phyloP scores from a whole-genome alignment of 306 rosid genomes.

The Oemleria cerasiformis region DNA sequence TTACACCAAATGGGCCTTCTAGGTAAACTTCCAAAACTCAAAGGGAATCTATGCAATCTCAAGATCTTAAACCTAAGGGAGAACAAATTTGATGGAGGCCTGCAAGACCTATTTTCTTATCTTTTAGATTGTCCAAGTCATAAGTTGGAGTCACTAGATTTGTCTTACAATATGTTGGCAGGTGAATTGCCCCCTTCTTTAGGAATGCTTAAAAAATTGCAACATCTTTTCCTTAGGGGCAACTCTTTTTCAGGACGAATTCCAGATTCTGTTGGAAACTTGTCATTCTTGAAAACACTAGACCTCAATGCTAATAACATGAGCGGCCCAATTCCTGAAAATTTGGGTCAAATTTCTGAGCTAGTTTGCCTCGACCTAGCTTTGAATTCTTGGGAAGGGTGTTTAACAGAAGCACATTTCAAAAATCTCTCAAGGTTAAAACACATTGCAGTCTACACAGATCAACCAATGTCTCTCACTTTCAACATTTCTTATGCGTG shows the following conservation, averaged over 20 bases:
- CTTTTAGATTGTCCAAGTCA: too few relatives aligned
- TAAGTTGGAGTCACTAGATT: too few relatives aligned
- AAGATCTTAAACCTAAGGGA: background rate
- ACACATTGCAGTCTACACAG: background rate
- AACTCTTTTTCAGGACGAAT: too few relatives aligned
- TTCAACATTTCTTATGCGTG: slow-evolving; percentile 3
- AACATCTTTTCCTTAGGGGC: background rate
- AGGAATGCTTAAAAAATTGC: slow-evolving; percentile 12
- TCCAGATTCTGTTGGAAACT: too few relatives aligned
- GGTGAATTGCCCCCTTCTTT: slow-evolving; percentile 12
- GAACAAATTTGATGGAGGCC: too few relatives aligned
- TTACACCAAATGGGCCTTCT: background rate
- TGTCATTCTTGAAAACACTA: too few relatives aligned
- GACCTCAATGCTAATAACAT: background rate
- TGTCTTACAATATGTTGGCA: background rate
- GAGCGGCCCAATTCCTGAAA: slow-evolving; percentile 21
- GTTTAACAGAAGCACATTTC: slow-evolving; percentile 16
- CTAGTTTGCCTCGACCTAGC: background rate
- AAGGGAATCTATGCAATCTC: background rate
- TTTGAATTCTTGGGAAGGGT: background rate
- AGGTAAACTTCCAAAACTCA: slow-evolving; percentile 1
- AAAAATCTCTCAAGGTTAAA: slow-evolving; percentile 13
- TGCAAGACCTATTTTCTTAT: too few relatives aligned
- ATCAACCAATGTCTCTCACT: background rate
- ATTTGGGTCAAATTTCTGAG: slow-evolving; percentile 17